Base-by-base conservation (phyloP, 306 rosid genomes). In the Dalbergia oliveri region DNA sequence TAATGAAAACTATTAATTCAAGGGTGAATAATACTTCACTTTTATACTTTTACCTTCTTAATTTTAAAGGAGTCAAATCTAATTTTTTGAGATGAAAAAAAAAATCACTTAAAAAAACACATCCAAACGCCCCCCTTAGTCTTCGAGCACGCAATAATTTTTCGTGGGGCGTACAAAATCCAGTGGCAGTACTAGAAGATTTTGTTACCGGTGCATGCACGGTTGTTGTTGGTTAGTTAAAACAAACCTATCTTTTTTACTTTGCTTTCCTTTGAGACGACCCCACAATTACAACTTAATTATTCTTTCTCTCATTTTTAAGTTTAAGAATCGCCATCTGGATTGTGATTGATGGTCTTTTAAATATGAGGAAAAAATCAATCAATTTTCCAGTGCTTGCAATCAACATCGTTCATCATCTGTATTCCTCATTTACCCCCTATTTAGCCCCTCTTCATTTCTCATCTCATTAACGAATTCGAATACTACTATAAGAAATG, bases 211-310 rank as follows among this genome's bases (percentile, higher is more conserved):
- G 45, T 51, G 44, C 81, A 66, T 81, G 81, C 73, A 77, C 15
- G 57, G 61, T 78, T 68, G 76, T 82, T 68, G 86, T 69, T 82
- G 85, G 72, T 79, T 82, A 82, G 86, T 82, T 86, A 76, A 80
- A 79, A 86, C 82, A 58, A 75, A 70, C 18, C 84, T 58, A 50
- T 75, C 82, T 35, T 79, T 79, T 58, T 59, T 41, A 37, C 33
- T 57, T 57, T 53, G 77, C 61, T 63, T 74, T 69, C 47, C 57
- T 57, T 79, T 54, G 23, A 63, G 53, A 69, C 5, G 59, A 63
- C 77, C 75, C 84, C 68, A 56, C 75, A 39, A 45, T 82, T 73
- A 47, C 51, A 53, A 16, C 60, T 70, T 15, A 3, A 7, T 31
- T n/a, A 4, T 58, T 79, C 16, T 16, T 33, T 11, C 14, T 39